These are phyloP conservation scores for Corylus avellana DNA, from an alignment of 306 rosid species.

Conservation along the genomic window DNA sequence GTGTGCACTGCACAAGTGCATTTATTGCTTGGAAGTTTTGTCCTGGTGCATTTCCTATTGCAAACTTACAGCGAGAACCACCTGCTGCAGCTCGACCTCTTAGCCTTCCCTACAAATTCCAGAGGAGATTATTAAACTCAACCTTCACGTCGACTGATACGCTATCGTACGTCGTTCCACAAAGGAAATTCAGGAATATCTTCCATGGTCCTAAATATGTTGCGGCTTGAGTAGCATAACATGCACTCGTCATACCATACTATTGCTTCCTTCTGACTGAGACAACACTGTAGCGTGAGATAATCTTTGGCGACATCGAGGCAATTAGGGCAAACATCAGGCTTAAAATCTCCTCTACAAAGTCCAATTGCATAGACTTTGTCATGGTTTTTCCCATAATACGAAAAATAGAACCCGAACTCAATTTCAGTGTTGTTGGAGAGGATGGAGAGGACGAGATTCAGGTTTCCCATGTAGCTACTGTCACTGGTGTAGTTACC, in stretches of 20 bases:
- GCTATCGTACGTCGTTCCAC: not conserved
- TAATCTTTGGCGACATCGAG: not conserved
- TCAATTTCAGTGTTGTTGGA: not conserved
- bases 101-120: not conserved
- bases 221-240: constrained; percentile 11
- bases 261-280: constrained; percentile 1
- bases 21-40: not conserved
- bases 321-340: constrained; percentile 6
- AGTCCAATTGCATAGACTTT: constrained; percentile 8
- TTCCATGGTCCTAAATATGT: not conserved
- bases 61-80: constrained; percentile 17
- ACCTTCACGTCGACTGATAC: not conserved
- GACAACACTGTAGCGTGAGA: not conserved
- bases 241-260: constrained; percentile 11
- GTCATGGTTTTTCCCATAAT: not conserved
- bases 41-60: not conserved
- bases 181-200: not conserved
- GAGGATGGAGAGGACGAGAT: not conserved
- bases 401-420: not conserved
- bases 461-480: not conserved
- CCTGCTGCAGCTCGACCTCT: not conserved
- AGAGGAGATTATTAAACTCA: not conserved
- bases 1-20: constrained; percentile 27
- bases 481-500: not conserved
- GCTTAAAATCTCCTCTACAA: constrained; percentile 19